Base-by-base conservation (phyloP, 805 yeast genomes). In the Candida patagonica region DNA sequence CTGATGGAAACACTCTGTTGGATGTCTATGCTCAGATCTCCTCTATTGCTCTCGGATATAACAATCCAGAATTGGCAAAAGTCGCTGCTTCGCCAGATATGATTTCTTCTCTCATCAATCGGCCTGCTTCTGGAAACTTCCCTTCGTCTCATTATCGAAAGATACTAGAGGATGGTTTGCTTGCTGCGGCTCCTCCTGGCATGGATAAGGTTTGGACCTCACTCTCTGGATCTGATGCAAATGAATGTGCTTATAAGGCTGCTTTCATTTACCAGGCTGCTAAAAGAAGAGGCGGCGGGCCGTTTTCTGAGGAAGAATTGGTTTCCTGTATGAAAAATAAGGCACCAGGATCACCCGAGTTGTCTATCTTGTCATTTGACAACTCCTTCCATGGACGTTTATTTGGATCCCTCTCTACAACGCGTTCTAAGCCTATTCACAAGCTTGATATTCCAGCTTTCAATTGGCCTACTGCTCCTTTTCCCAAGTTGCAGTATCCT, bases 401-500 rank as follows among this genome's bases (percentile, higher is more conserved):
- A 48, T 86, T 88, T 66, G 97, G 95, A 19, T 74, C 94, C 41
- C 87, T 84, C 32, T 82, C 95, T 5, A 76, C 85, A 49, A 88
- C 97, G 29, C 77, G 95, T 61, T 86, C 96, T 42, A 89, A 86
- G 70, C 95, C 96, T 50, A 74, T 89, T 53, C 97, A 88, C 71
- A 88, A 89, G 68, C 68, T 88, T 62, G 71, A 67, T 43, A 58
- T 89, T 65, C 97, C 97, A 45, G 78, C 95, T 5, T 88, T 88
- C 69, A 76, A 84, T 57, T 88, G 96, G 96, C 97, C 97, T 57
- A 87, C 83, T 61, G 96, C 96, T 42, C 86, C 85, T 47, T 88
- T 79, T 69, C 97, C 97, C 48, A 53, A 72, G 38, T 78, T 85
- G 63, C 67, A 78, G 62, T 88, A 86, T 62, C 97, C 97, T 43